Percentiles rank a stretch among this genome's conserved stretches.
Evolutionary conservation across 306 rosid genomes (phyloP).

Genomic region (Cicer yamashitae): DNA sequence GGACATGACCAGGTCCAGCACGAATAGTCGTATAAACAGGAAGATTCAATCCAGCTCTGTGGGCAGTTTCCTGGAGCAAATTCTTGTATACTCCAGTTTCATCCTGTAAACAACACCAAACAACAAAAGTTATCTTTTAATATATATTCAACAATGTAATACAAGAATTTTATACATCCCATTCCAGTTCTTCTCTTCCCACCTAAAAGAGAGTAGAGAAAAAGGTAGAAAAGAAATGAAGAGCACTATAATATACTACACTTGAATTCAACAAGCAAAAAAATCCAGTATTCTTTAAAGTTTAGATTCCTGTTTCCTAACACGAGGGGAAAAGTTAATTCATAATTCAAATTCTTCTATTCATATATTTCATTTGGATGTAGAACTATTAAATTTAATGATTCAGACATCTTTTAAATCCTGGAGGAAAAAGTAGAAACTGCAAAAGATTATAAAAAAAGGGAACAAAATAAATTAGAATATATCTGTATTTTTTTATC

Average conservation of each 20-base stretch:
- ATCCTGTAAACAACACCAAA: conserved; percentile 53
- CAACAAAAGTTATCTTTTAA: not conserved
- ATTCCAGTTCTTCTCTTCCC: conserved; percentile 11
- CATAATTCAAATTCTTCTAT: conserved; percentile 15
- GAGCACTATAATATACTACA: not conserved
- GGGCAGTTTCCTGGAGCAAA: conserved; percentile 90
- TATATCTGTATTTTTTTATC: too few relatives aligned
- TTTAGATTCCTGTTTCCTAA: conserved; percentile 22
- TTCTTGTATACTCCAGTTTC: conserved; percentile 88
- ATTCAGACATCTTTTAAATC: not conserved
- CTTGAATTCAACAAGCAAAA: conserved; percentile 19
- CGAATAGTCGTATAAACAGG: conserved; percentile 74
- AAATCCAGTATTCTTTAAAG: conserved; percentile 6
- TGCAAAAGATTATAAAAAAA: too few relatives aligned
- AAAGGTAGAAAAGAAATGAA: not conserved
- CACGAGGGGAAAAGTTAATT: not conserved
- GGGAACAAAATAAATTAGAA: too few relatives aligned
- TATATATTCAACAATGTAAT: not conserved
- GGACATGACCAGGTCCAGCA: conserved; percentile 73
- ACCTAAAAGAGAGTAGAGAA: not conserved
- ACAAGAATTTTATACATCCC: conserved; percentile 26
- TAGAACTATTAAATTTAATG: not conserved
- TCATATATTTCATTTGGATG: conserved; percentile 30
- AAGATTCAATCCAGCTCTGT: conserved; percentile 84
- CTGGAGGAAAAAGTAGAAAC: too few relatives aligned